phyloP scores from a whole-genome alignment of 352 stramenopile genomes.

The Phytophthora pini region DNA sequence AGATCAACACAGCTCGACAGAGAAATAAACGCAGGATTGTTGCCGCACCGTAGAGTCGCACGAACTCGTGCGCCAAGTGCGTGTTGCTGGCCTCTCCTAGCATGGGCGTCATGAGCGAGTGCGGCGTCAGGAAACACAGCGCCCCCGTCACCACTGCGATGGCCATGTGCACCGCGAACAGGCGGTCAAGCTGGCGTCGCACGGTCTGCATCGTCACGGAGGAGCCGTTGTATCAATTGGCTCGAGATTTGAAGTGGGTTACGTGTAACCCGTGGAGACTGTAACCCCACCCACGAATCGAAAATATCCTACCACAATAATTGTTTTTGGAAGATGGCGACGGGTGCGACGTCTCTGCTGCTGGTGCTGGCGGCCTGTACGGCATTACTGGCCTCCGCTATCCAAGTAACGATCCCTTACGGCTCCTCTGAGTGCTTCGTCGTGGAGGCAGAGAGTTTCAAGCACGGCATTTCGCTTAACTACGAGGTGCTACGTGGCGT shows the following conservation, averaged over 20 bases:
- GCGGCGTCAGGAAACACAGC: conserved; percentile 80
- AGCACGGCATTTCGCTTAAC: conserved; percentile 89
- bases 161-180: conserved; percentile 81
- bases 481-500: conserved; percentile 81
- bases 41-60: conserved; percentile 80
- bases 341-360: conserved; percentile 8
- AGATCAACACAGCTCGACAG: too few relatives aligned
- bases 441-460: conserved; percentile 70
- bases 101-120: conserved; percentile 82
- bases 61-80: conserved; percentile 87
- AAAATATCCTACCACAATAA: not conserved
- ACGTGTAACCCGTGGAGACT: not conserved
- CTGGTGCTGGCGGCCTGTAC: conserved; percentile 20
- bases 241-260: conserved; percentile 16
- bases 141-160: conserved; percentile 69
- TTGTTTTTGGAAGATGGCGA: conserved; percentile 11
- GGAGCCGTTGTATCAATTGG: not conserved
- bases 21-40: not conserved
- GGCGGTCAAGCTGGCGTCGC: conserved; percentile 79
- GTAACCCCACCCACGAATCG: not conserved
- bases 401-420: conserved; percentile 62
- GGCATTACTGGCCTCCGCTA: conserved; percentile 17
- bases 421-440: conserved; percentile 71
- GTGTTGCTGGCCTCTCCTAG: conserved; percentile 80
- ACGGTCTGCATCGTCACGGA: conserved; percentile 53